Conservation (phyloP, 225 moss, liverwort and hornwort species). For the Anthoceros angustus region DNA sequence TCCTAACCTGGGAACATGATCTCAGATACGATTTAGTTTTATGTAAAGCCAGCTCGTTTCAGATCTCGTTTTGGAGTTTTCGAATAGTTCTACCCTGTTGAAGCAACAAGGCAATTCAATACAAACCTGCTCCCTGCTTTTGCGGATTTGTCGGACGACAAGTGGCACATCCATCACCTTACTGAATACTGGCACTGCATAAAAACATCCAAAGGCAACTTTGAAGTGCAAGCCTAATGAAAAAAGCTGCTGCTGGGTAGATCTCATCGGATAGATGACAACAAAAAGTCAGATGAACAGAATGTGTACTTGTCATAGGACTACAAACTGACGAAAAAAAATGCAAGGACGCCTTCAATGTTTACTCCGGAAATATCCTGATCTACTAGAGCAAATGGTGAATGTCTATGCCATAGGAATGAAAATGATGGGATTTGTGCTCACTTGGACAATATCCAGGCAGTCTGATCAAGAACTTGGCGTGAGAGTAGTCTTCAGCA, state of each 20-base stretch:
- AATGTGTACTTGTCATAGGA: not conserved
- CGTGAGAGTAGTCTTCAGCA: constrained; percentile 85
- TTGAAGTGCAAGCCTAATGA: not conserved
- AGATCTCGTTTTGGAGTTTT: too few species aligned
- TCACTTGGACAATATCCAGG: constrained; percentile 89
- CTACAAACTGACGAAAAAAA: not conserved
- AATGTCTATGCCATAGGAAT: too few species aligned
- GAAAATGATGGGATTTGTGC: constrained; percentile 4
- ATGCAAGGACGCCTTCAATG: not conserved
- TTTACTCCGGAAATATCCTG: not conserved
- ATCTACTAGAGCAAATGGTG: too few species aligned
- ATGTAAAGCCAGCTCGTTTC: too few species aligned
- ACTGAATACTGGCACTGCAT: constrained; percentile 85
- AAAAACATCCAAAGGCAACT: constrained; percentile 1
- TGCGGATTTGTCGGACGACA: constrained; percentile 54
- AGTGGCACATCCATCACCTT: constrained; percentile 83
- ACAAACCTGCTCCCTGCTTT: constrained; percentile 47
- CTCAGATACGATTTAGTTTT: too few species aligned
- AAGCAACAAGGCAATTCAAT: too few species aligned
- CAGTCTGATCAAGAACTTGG: constrained; percentile 64
- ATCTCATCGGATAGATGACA: too few species aligned
- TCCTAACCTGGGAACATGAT: constrained; percentile 37
- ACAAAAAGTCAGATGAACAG: not conserved
- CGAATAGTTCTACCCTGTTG: too few species aligned
- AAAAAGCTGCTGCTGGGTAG: too few species aligned